phyloP scores from a whole-genome alignment of 331 rosid species.

The Malus hybrid region DNA sequence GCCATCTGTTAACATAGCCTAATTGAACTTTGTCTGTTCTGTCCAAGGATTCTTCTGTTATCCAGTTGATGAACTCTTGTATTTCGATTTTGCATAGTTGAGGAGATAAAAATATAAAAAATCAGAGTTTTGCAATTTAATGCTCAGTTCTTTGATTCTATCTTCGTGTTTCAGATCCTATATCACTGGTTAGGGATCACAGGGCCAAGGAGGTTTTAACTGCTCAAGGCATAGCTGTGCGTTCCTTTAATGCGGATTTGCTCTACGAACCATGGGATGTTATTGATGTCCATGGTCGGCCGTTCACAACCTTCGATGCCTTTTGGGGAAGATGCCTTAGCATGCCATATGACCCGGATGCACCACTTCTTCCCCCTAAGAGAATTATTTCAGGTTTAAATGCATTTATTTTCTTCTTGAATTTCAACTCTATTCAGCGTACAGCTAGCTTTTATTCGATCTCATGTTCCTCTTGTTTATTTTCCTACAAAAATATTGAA shows the following conservation, averaged over 20 bases:
- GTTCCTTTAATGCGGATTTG: constrained; percentile 83
- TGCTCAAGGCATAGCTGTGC: constrained; percentile 65
- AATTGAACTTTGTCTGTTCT: neutral
- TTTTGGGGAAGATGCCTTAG: constrained; percentile 90
- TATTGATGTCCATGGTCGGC: constrained; percentile 62
- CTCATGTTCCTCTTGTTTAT: neutral
- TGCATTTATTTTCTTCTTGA: constrained; percentile 3
- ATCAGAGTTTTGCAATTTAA: neutral
- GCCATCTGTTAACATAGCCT: neutral
- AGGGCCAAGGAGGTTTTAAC: constrained; percentile 66
- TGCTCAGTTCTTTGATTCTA: neutral
- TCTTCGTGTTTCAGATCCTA: constrained; percentile 57
- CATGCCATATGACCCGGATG: constrained; percentile 91
- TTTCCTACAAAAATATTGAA: neutral
- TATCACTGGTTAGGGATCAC: constrained; percentile 83
- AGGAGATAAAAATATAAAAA: too few relatives aligned
- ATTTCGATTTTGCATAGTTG: neutral
- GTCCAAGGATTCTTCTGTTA: neutral
- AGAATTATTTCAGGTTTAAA: constrained; percentile 66
- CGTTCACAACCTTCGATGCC: constrained; percentile 66
- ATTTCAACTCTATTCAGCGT: neutral
- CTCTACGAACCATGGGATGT: constrained; percentile 96
- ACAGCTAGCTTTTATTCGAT: neutral
- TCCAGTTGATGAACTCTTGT: neutral
- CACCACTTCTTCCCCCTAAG: constrained; percentile 92